Percentiles rank a stretch among this genome's conserved stretches.
phyloP scores from a whole-genome alignment of 1,284 basidiomycete genomes.

The Ustilago lituana region DNA sequence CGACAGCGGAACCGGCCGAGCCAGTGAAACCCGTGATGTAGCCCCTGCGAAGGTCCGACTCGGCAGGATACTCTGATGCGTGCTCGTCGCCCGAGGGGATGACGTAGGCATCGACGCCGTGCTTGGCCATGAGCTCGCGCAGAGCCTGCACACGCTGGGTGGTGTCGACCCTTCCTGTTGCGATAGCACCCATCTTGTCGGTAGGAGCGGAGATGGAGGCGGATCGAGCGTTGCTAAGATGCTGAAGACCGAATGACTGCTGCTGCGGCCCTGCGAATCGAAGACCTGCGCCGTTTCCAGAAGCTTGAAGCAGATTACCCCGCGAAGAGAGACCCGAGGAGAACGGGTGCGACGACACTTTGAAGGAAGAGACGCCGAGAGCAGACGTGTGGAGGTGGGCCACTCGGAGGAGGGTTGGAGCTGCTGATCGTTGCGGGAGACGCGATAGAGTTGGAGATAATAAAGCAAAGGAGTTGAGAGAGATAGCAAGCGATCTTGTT shows the following conservation, averaged over 20 bases:
- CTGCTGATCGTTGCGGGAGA: background rate
- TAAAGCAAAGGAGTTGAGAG: background rate
- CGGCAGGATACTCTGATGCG: conserved; percentile 79
- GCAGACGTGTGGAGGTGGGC: conserved; percentile 16
- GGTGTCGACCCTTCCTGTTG: conserved; percentile 60
- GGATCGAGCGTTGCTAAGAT: conserved; percentile 14
- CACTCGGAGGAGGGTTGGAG: background rate
- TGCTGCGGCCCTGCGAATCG: conserved; percentile 25
- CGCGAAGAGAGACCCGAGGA: conserved; percentile 8
- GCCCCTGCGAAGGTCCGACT: conserved; percentile 78
- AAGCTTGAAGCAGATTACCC: conserved; percentile 21
- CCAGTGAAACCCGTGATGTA: conserved; percentile 93
- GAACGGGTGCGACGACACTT: conserved; percentile 14
- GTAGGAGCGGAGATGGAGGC: conserved; percentile 5
- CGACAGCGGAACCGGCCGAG: conserved; percentile 83
- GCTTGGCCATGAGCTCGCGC: conserved; percentile 53
- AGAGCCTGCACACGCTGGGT: conserved; percentile 52
- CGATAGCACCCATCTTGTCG: conserved; percentile 60
- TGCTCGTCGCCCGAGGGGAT: conserved; percentile 73
- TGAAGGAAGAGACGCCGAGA: conserved; percentile 2
- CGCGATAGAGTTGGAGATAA: background rate
- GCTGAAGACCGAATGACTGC: conserved; percentile 32
- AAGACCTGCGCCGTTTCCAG: conserved; percentile 10
- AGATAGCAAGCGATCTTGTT: conserved; percentile 8
- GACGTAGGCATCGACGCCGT: conserved; percentile 62